Conservation (phyloP, 345 rosid species). For the Syzygium jambos region DNA sequence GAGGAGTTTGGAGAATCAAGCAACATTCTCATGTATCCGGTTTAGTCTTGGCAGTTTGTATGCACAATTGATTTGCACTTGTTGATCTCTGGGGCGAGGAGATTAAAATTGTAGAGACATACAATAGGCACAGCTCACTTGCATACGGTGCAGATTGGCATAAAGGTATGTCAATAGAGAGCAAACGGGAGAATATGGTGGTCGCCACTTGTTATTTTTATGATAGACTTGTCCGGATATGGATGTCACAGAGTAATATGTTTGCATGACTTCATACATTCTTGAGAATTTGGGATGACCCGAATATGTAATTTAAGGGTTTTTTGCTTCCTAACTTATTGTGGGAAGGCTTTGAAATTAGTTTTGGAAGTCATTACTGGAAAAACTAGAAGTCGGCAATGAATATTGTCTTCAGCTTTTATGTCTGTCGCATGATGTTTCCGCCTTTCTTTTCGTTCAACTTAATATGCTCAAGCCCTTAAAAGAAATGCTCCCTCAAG, state of each 20-base stretch:
- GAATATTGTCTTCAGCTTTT: background rate
- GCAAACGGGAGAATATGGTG: slow-evolving; percentile 19
- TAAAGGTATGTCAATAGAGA: slow-evolving; percentile 12
- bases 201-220: slow-evolving; percentile 86
- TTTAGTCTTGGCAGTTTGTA: slow-evolving; percentile 66
- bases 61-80: slow-evolving; percentile 80
- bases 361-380: background rate
- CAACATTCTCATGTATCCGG: slow-evolving; percentile 52
- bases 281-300: background rate
- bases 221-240: slow-evolving; percentile 57
- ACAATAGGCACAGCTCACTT: slow-evolving; percentile 51
- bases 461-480: background rate
- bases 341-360: background rate
- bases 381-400: background rate
- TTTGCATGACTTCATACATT: background rate
- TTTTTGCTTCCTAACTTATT: background rate
- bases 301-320: background rate
- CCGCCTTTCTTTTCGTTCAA: background rate
- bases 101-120: slow-evolving; percentile 49
- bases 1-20: slow-evolving; percentile 89
- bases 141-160: slow-evolving; percentile 95
- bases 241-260: slow-evolving; percentile 37
- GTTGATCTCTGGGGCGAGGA: slow-evolving; percentile 33
- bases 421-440: background rate
- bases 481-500: background rate